Evolutionary conservation across 192 early-diverging fungal genomes (phyloP).

Genomic region (Lunasporangiospora selenospora): DNA sequence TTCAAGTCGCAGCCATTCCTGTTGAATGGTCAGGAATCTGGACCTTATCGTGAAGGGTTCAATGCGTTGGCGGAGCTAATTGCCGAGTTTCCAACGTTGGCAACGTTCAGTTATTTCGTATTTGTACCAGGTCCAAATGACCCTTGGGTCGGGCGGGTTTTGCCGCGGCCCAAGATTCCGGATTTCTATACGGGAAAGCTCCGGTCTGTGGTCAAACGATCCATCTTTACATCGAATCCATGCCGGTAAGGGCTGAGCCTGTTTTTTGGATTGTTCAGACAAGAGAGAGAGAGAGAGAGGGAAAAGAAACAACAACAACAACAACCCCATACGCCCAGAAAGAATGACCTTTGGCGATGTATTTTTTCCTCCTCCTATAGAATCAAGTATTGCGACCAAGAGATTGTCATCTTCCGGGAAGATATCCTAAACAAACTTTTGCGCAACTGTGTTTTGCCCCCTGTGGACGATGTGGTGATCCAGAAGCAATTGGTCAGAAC

Average conservation of each 20-base stretch:
- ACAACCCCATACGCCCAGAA: no score
- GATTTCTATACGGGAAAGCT: constrained; percentile 72
- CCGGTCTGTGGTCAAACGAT: constrained; percentile 60
- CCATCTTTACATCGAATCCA: constrained; percentile 82
- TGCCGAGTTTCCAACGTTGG: constrained; percentile 66
- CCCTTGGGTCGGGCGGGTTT: constrained; percentile 73
- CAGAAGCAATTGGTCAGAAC: constrained; percentile 75
- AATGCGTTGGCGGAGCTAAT: constrained; percentile 70
- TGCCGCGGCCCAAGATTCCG: constrained; percentile 81
- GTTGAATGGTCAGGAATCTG: constrained; percentile 63
- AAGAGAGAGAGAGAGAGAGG: not conserved
- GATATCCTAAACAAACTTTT: constrained; percentile 79
- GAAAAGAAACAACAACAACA: no score
- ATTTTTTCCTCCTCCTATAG: constrained; percentile 40
- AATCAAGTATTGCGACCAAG: constrained; percentile 90
- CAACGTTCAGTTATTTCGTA: constrained; percentile 73
- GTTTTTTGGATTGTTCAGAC: not conserved
- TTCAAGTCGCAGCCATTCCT: constrained; percentile 81
- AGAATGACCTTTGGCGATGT: not conserved
- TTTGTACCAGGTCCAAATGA: constrained; percentile 92
- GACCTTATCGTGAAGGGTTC: constrained; percentile 65
- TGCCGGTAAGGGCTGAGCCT: constrained; percentile 61
- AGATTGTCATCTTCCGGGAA: constrained; percentile 90
- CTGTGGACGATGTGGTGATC: constrained; percentile 52
- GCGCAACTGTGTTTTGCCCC: constrained; percentile 76